These are phyloP conservation scores for Hypoxylon crocopeplum DNA, from an alignment of 495 filamentous ascomycete genomes.

Conservation along the genomic window DNA sequence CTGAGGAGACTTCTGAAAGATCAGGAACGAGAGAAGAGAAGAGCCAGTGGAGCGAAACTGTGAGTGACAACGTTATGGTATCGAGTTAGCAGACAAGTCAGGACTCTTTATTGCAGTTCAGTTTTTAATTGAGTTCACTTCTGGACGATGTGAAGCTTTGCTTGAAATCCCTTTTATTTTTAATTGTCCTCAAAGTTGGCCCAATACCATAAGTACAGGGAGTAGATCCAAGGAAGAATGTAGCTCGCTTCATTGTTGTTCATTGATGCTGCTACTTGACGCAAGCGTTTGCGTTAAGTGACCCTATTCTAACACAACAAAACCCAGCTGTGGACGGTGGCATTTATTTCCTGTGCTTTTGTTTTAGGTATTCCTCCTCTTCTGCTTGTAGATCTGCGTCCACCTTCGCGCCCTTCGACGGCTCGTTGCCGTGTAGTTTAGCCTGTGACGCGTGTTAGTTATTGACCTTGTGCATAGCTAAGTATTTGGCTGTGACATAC, in stretches of 20 bases:
- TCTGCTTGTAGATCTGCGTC: constrained; percentile 68
- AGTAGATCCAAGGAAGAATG: too few species aligned
- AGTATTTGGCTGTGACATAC: constrained; percentile 54
- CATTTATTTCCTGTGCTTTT: constrained; percentile 54
- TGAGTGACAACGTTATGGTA: constrained; percentile 17
- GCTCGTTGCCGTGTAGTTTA: constrained; percentile 67
- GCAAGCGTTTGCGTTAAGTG: not conserved
- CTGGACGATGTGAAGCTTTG: too few species aligned
- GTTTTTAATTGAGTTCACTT: not conserved
- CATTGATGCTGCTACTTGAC: not conserved
- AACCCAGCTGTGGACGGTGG: not conserved
- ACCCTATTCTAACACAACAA: not conserved
- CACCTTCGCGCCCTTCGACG: constrained; percentile 70
- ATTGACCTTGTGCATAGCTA: not conserved
- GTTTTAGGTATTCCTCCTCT: constrained; percentile 66
- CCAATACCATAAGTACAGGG: too few species aligned
- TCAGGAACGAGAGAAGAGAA: constrained; percentile 72
- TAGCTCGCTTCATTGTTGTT: not conserved
- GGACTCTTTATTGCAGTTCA: not conserved
- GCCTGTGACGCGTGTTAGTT: constrained; percentile 51
- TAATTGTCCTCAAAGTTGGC: too few species aligned
- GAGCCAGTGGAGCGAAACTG: constrained; percentile 63
- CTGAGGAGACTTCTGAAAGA: constrained; percentile 81
- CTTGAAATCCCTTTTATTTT: not conserved
- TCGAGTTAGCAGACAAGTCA: not conserved